Percentiles rank a stretch among this genome's conserved stretches.
Conservation (phyloP, 2,329 filamentous ascomycete species). For the Remersonia thermophila region DNA sequence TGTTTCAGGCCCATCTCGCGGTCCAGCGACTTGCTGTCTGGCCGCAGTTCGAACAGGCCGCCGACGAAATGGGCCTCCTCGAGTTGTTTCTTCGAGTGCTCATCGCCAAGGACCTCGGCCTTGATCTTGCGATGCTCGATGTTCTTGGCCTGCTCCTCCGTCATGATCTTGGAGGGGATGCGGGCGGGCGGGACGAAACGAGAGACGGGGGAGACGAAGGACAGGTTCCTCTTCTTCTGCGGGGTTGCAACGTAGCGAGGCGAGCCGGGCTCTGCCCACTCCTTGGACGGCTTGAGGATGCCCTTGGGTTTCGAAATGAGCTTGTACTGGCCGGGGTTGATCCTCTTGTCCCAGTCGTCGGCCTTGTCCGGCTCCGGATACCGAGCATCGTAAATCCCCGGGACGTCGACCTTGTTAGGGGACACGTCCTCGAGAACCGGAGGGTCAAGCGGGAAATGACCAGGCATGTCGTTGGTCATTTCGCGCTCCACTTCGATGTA, state of each 20-base stretch:
- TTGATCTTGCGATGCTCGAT: constrained; percentile 5
- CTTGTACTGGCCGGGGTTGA: constrained; percentile 6
- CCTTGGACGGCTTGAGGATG: constrained; percentile 15
- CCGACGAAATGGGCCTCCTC: neutral
- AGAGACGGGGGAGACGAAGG: constrained; percentile 13
- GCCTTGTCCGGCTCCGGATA: constrained; percentile 10
- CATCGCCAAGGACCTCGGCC: constrained; percentile 9
- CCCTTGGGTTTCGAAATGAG: constrained; percentile 12
- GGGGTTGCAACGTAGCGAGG: constrained; percentile 16
- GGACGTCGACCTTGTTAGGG: constrained; percentile 12
- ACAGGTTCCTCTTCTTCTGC: constrained; percentile 11
- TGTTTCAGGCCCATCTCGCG: constrained; percentile 9
- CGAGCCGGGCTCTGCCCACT: constrained; percentile 5
- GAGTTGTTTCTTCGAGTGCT: constrained; percentile 6
- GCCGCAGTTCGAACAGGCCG: too few relatives aligned
- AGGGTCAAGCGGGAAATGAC: constrained; percentile 16
- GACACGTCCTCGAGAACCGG: constrained; percentile 16
- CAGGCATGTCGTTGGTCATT: constrained; percentile 14
- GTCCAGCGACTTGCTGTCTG: too few relatives aligned
- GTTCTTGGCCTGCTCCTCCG: constrained; percentile 5
- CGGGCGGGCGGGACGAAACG: constrained; percentile 11
- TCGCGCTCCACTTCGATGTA: constrained; percentile 16
- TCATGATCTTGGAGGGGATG: constrained; percentile 13
- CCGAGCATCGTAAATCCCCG: constrained; percentile 11
- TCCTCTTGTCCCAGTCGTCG: too few relatives aligned